Conservation (phyloP, 1,139 yeast genomes). For the Tardiomyces depauwii region DNA sequence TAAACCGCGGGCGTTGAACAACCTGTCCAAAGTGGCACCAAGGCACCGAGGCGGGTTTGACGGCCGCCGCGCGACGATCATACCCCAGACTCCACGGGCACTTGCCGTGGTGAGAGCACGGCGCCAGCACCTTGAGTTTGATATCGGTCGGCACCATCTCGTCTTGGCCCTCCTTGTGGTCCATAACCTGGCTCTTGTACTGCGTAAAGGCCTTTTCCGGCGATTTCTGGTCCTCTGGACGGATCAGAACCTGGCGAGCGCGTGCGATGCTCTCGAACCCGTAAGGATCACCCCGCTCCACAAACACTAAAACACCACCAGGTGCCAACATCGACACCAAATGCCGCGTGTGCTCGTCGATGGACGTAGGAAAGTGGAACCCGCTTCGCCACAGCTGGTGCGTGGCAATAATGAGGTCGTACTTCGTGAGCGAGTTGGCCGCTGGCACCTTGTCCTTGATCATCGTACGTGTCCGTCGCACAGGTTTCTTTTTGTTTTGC, state of each 20-base stretch:
- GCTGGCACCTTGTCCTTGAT: slow-evolving; percentile 18
- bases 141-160: not conserved
- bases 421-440: slow-evolving; percentile 24
- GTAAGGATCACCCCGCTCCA: slow-evolving; percentile 82
- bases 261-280: slow-evolving; percentile 86
- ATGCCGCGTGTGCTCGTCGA: slow-evolving; percentile 57
- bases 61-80: slow-evolving; percentile 41
- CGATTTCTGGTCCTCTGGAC: slow-evolving; percentile 50
- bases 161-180: not conserved
- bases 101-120: slow-evolving; percentile 79
- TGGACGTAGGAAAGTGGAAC: slow-evolving; percentile 49
- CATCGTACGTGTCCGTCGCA: slow-evolving; percentile 31
- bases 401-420: slow-evolving; percentile 77
- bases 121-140: slow-evolving; percentile 48
- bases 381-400: slow-evolving; percentile 62
- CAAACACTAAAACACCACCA: slow-evolving; percentile 61
- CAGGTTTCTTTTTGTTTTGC: slow-evolving; percentile 2
- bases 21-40: slow-evolving; percentile 73
- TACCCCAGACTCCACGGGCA: slow-evolving; percentile 76
- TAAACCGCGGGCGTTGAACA: slow-evolving; percentile 65
- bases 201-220: slow-evolving; percentile 1
- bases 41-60: slow-evolving; percentile 10
- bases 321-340: slow-evolving; percentile 56
- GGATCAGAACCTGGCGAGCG: slow-evolving; percentile 77
- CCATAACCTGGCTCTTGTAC: not conserved